phyloP scores from a whole-genome alignment of 1,139 yeast genomes.

The Magnusiomyces suaveolens region DNA sequence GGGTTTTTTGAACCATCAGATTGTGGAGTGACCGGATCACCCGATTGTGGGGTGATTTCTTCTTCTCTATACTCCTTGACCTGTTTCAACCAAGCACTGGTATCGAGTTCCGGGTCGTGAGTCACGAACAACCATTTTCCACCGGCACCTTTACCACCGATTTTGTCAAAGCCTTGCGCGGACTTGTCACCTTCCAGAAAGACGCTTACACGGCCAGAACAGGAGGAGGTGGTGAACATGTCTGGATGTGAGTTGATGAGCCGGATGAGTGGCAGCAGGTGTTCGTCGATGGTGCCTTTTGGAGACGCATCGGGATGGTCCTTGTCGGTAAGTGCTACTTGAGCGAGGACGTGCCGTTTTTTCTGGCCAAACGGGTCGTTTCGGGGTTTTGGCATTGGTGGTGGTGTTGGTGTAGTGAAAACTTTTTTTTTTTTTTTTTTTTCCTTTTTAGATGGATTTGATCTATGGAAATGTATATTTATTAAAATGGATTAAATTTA shows the following conservation, averaged over 20 bases:
- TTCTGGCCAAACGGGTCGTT: constrained; percentile 60
- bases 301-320: constrained; percentile 63
- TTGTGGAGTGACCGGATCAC: too few relatives aligned
- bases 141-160: constrained; percentile 80
- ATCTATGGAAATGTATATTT: too few relatives aligned
- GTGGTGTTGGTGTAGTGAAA: too few relatives aligned
- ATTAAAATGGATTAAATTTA: too few relatives aligned
- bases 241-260: constrained; percentile 53
- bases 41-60: too few relatives aligned
- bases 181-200: constrained; percentile 52
- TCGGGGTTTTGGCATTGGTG: not conserved
- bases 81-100: constrained; percentile 41
- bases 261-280: constrained; percentile 60
- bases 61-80: constrained; percentile 14
- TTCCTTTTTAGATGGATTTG: too few relatives aligned
- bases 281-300: constrained; percentile 68
- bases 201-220: constrained; percentile 79
- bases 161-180: constrained; percentile 31
- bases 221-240: constrained; percentile 79
- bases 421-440: too few relatives aligned
- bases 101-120: constrained; percentile 48
- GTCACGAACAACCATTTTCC: constrained; percentile 82
- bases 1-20: too few relatives aligned
- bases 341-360: constrained; percentile 48
- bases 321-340: constrained; percentile 39